These are phyloP conservation scores for Colletotrichum brevisporum DNA, from an alignment of 2,329 filamentous ascomycete genomes.

Conservation along the genomic window DNA sequence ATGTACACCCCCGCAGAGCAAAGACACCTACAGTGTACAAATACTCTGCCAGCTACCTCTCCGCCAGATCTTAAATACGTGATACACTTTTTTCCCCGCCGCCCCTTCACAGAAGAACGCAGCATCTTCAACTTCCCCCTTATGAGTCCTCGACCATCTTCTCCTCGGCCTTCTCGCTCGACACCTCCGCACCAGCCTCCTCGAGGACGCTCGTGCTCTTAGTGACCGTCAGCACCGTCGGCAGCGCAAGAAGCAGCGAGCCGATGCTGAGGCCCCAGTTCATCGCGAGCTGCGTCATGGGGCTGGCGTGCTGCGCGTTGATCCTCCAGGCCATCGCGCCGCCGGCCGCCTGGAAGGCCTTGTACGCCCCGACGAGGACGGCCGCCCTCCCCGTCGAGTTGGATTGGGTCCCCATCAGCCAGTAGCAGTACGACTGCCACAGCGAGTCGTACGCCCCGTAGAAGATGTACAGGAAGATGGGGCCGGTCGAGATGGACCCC, in stretches of 20 bases:
- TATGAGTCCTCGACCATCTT: conserved; percentile 36
- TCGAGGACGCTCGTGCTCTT: conserved; percentile 45
- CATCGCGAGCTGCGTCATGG: conserved; percentile 60
- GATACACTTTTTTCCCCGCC: no score
- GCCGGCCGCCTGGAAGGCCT: conserved; percentile 59
- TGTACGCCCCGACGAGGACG: conserved; percentile 62
- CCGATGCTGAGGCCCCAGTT: conserved; percentile 62
- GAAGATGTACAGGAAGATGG: conserved; percentile 79
- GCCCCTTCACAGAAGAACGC: not conserved
- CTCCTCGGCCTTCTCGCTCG: conserved; percentile 31
- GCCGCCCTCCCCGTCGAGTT: conserved; percentile 58
- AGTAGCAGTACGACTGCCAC: conserved; percentile 76
- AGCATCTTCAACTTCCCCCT: not conserved
- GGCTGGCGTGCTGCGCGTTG: conserved; percentile 52
- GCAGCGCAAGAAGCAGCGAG: conserved; percentile 57
- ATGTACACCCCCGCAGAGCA: no score
- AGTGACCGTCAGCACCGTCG: conserved; percentile 56
- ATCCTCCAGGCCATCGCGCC: conserved; percentile 63
- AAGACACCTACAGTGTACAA: no score
- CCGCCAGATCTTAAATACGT: no score
- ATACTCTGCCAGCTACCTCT: no score
- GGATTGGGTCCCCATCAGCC: conserved; percentile 64
- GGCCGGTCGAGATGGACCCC: conserved; percentile 67
- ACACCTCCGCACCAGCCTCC: conserved; percentile 42
- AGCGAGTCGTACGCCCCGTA: conserved; percentile 78